Base-by-base conservation (phyloP, 208 protist species). In the Vickermania spadyakhi region DNA sequence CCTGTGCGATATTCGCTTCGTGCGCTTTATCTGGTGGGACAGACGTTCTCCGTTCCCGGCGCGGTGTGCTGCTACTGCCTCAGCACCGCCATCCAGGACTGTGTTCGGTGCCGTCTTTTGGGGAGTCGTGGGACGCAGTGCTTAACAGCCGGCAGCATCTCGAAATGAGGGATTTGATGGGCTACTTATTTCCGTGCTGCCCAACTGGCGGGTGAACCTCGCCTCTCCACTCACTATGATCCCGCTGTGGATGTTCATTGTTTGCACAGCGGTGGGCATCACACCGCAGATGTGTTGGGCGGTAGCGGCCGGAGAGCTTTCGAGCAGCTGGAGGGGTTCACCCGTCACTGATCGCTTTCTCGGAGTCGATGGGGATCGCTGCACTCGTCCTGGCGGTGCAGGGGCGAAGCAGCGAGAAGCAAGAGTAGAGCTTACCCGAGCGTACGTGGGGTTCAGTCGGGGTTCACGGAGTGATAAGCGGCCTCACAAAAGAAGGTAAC, bases 171-270 rank as follows among this genome's bases (percentile, higher is more conserved):
- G 79, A 97, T 54, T 50, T 96, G 21, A 82, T 96, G 29, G 80
- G 87, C n/a, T 97, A 93, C 60, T 36, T 97, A 3, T 30, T 97
- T 91, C 94, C 13, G 70, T 97, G 28, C 56, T 97, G 21, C 94
- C 94, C 11, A 97, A 97, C 65, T 97, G 90, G 90, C 77, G 97
- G 5, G 76, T 97, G n/a, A 97, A 96, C 69, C 57, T 95, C 0
- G 81, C 90, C 0, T 89, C 86, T 2, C 94, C 94, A 0, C 59
- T 94, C 2, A 74, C 89, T 2, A 76, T 76, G 3, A 85, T 95
- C 1, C 81, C 84, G 4, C 55, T 93, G 21, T 42, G 30, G 2
- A 59, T 75, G 22, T 96, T 96, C 71, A 83, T 73, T 0, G 54
- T 78, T 7, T 90, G 81, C 2, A 97, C 93, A 0, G 62, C 82